These are phyloP conservation scores for Hymenoscyphus fructigenus DNA, from an alignment of 2,329 filamentous ascomycete species.

Conservation along the genomic window DNA sequence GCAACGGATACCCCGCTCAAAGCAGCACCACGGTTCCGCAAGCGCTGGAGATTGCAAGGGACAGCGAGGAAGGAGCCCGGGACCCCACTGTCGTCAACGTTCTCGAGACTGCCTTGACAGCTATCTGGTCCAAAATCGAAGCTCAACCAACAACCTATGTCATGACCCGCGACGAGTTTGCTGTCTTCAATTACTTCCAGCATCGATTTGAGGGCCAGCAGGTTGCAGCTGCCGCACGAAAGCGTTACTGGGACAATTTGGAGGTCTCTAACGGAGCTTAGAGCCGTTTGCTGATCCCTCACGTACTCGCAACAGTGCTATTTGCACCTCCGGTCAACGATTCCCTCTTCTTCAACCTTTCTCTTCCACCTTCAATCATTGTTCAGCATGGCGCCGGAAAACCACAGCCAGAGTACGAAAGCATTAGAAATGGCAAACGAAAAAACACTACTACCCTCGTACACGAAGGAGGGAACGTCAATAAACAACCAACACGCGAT, in stretches of 20 bases:
- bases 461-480: background rate
- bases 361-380: background rate
- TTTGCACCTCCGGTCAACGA: background rate
- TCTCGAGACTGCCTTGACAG: conserved; percentile 62
- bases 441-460: background rate
- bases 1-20: conserved; percentile 17
- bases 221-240: conserved; percentile 48
- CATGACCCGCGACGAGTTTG: conserved; percentile 75
- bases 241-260: conserved; percentile 53
- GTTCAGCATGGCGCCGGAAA: background rate
- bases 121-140: conserved; percentile 68
- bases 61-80: conserved; percentile 64
- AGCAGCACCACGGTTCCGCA: conserved; percentile 49
- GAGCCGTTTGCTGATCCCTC: background rate
- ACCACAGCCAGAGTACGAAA: background rate
- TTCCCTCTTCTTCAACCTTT: background rate
- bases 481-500: background rate
- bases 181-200: conserved; percentile 84
- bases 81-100: conserved; percentile 63
- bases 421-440: conserved; percentile 1
- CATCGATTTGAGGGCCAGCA: conserved; percentile 58
- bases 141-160: conserved; percentile 67
- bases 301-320: no score
- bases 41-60: conserved; percentile 74
- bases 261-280: conserved; percentile 21